Base-by-base conservation (phyloP, 2,329 filamentous ascomycete genomes). In the Botrytis cinerea region DNA sequence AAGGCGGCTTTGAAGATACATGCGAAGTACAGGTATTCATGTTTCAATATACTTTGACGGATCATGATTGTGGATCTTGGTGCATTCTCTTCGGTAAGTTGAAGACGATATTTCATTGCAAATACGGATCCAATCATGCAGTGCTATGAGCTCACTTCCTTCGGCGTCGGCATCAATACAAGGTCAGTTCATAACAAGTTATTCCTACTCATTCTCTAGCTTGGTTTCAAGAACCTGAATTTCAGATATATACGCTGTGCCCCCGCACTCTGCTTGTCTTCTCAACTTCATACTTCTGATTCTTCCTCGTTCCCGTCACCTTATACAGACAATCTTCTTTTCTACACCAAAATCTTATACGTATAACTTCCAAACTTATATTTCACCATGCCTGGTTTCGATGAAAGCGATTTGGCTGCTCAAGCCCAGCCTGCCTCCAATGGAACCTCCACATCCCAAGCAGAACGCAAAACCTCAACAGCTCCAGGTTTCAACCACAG, bases 341-440 rank as follows among this genome's bases (percentile, higher is more conserved):
- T 35, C 20, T 35, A 38, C 28, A 38, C 20, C 46, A 38, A 66
- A 38, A 35, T 10, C 32, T 46, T 22, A 46, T 22, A 48, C 20
- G 20, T 46, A 8, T 18, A 71, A 54, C 16, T n/a, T 57, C 10
- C 7, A 46, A 46, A 32, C 51, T 48, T 63, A 43, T 59, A 64
- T 46, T 61, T 76, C 83, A 88, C 76, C 75, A 91, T 91, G 89
- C 85, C 89, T 83, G 83, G 84, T 77, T 88, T 87, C 79, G 87
- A 90, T 75, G 87, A 91, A 76, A 82, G 84, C 75, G 87, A 90
- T 77, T 84, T 89, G 75, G 84, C 81, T 72, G 83, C 83, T 60
- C 81, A 85, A 46, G 71, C 75, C 72, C 77, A 74, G 35, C 74
- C 78, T 68, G 57, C 75, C 35, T 67, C 75, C 12, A 67, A 67